phyloP scores from a whole-genome alignment of 139 green algal genomes.

The Tetraselmis striata region DNA sequence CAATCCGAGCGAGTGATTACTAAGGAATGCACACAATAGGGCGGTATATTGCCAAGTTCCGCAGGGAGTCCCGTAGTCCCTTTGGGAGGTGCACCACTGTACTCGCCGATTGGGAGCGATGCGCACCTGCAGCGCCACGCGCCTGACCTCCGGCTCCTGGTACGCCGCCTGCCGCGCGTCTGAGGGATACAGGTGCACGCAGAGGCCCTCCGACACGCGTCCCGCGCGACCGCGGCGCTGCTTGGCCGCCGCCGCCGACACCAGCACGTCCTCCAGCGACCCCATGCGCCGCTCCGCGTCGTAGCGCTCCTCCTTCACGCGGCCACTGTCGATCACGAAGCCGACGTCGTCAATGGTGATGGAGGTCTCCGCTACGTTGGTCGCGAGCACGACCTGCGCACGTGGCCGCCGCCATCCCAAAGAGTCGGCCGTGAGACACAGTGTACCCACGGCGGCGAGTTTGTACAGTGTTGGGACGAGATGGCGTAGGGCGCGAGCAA shows the following conservation, averaged over 20 bases:
- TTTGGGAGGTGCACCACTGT: too few relatives aligned
- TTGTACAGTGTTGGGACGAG: too few relatives aligned
- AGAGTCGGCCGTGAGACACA: too few relatives aligned
- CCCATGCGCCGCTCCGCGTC: constrained; percentile 9
- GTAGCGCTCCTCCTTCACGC: constrained; percentile 24
- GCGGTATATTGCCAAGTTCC: too few relatives aligned
- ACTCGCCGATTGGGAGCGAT: too few relatives aligned
- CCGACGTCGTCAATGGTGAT: constrained; percentile 28
- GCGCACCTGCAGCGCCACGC: not conserved
- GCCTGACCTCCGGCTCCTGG: not conserved
- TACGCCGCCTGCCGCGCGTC: not conserved
- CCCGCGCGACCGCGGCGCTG: constrained; percentile 31
- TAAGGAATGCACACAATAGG: too few relatives aligned
- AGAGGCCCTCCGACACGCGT: constrained; percentile 1
- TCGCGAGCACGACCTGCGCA: constrained; percentile 49
- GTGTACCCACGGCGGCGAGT: too few relatives aligned
- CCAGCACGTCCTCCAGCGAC: not conserved
- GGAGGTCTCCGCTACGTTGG: constrained; percentile 46
- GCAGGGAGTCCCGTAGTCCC: too few relatives aligned
- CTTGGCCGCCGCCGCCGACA: constrained; percentile 9
- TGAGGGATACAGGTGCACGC: constrained; percentile 1
- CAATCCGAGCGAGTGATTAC: too few relatives aligned
- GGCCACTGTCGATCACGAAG: constrained; percentile 42
- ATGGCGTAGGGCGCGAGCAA: too few relatives aligned
- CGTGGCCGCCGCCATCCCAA: too few relatives aligned